Evolutionary conservation across 2,329 filamentous ascomycete genomes (phyloP).

Genomic region (Xylariaceae sp.): DNA sequence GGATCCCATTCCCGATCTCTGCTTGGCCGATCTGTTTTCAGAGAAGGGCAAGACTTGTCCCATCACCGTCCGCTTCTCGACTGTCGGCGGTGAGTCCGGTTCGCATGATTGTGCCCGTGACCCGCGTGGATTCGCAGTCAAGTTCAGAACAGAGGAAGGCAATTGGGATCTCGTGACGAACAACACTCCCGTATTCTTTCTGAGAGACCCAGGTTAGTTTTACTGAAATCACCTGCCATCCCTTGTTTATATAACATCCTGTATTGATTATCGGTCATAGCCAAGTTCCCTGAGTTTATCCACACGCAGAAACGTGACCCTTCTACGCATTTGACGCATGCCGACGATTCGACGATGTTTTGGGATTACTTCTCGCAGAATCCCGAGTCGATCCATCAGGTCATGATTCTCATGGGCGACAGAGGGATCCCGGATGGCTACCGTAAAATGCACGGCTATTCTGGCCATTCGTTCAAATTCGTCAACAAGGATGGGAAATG

Average conservation of each 20-base stretch:
- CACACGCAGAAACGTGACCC: constrained; percentile 72
- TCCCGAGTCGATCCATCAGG: constrained; percentile 57
- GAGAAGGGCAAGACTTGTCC: constrained; percentile 64
- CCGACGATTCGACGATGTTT: constrained; percentile 53
- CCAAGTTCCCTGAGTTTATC: constrained; percentile 69
- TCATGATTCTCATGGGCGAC: constrained; percentile 63
- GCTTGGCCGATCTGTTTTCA: constrained; percentile 44
- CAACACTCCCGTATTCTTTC: constrained; percentile 70
- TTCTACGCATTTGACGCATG: constrained; percentile 54
- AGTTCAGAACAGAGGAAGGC: constrained; percentile 68
- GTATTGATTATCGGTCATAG: constrained; percentile 19
- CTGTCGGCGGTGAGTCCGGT: constrained; percentile 67
- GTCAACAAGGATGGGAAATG: constrained; percentile 60
- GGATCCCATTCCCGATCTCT: constrained; percentile 46
- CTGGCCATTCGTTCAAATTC: constrained; percentile 62
- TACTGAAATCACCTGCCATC: background rate
- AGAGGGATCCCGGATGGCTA: constrained; percentile 60
- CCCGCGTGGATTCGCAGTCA: constrained; percentile 65
- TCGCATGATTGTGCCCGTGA: constrained; percentile 45
- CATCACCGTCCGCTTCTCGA: constrained; percentile 64
- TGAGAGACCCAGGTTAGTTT: constrained; percentile 52
- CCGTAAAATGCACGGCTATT: constrained; percentile 63
- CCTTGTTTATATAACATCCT: background rate
- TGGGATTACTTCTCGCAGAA: constrained; percentile 60
- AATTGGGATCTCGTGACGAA: constrained; percentile 69